Percentiles rank a stretch among this genome's conserved stretches.
Evolutionary conservation across 768 basidiomycete genomes (phyloP).

Genomic region (Mycena haematopus): DNA sequence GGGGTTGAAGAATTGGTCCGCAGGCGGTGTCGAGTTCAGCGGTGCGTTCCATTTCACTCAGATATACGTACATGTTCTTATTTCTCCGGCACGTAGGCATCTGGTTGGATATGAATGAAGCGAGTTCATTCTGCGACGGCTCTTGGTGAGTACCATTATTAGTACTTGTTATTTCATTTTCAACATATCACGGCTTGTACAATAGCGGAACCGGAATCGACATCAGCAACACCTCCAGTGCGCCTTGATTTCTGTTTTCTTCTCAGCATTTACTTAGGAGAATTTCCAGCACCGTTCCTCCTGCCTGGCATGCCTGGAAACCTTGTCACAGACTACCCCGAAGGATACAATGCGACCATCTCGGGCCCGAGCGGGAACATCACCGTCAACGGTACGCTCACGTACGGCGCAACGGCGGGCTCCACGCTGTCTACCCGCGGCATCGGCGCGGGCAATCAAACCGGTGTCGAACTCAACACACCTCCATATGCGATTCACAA

Average conservation of each 20-base stretch:
- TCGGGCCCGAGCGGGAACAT: slow-evolving; percentile 79
- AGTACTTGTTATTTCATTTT: too few relatives aligned
- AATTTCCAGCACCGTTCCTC: slow-evolving; percentile 48
- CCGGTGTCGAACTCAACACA: slow-evolving; percentile 38
- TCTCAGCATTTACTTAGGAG: neutral
- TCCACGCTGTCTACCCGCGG: slow-evolving; percentile 47
- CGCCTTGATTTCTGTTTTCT: neutral
- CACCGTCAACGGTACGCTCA: slow-evolving; percentile 69
- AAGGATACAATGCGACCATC: slow-evolving; percentile 69
- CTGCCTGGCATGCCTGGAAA: slow-evolving; percentile 65
- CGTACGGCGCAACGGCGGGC: slow-evolving; percentile 42
- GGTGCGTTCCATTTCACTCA: slow-evolving; percentile 3
- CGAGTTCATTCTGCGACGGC: slow-evolving; percentile 65
- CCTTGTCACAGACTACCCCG: slow-evolving; percentile 64
- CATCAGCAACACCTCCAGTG: slow-evolving; percentile 53
- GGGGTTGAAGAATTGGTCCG: slow-evolving; percentile 60
- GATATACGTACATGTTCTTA: too few relatives aligned
- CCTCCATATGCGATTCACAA: neutral
- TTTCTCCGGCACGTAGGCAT: slow-evolving; percentile 44
- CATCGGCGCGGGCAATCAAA: slow-evolving; percentile 55
- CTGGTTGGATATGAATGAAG: slow-evolving; percentile 77
- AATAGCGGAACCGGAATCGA: slow-evolving; percentile 64
- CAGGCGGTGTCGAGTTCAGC: slow-evolving; percentile 54
- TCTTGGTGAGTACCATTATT: slow-evolving; percentile 51
- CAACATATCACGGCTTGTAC: slow-evolving; percentile 14